A percentile compares a stretch with the other conserved stretches of the same genome.
Conservation (phyloP, 495 filamentous ascomycete species). For the Neurospora sp. region DNA sequence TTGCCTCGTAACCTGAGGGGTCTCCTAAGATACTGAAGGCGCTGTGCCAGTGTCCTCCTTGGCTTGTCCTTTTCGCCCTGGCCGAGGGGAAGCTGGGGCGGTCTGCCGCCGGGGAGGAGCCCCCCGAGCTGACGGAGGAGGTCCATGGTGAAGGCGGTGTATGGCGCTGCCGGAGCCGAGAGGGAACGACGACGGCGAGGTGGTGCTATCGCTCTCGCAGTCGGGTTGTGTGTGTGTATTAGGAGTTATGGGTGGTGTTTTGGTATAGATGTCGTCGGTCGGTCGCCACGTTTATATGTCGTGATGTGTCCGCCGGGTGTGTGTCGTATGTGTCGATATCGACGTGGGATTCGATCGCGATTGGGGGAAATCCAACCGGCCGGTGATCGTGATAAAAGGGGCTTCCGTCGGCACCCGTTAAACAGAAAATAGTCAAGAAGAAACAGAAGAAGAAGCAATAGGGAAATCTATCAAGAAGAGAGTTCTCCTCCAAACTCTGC, state of each 20-base stretch:
- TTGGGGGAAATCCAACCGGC: background rate
- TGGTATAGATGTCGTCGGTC: background rate
- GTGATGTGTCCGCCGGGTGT: background rate
- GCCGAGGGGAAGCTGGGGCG: conserved; percentile 31
- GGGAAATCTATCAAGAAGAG: background rate
- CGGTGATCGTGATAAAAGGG: background rate
- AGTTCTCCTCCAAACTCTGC: background rate
- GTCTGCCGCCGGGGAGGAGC: conserved; percentile 31
- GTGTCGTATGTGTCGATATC: background rate
- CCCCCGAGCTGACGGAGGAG: conserved; percentile 44
- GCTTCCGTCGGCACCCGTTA: background rate
- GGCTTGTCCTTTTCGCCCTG: conserved; percentile 34
- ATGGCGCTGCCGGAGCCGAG: conserved; percentile 11
- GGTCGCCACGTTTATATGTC: background rate
- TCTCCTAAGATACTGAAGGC: conserved; percentile 76
- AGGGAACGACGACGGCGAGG: conserved; percentile 4
- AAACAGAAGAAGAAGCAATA: background rate
- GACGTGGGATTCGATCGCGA: background rate
- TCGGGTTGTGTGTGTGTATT: background rate
- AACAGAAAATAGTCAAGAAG: background rate
- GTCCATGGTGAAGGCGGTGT: conserved; percentile 34
- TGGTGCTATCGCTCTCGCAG: conserved; percentile 1
- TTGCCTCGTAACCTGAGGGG: conserved; percentile 90
- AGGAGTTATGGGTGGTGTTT: background rate
- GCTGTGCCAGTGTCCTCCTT: conserved; percentile 26